Evolutionary conservation across 108 stramenopile genomes (phyloP).

Genomic region (Skeletonema potamos): DNA sequence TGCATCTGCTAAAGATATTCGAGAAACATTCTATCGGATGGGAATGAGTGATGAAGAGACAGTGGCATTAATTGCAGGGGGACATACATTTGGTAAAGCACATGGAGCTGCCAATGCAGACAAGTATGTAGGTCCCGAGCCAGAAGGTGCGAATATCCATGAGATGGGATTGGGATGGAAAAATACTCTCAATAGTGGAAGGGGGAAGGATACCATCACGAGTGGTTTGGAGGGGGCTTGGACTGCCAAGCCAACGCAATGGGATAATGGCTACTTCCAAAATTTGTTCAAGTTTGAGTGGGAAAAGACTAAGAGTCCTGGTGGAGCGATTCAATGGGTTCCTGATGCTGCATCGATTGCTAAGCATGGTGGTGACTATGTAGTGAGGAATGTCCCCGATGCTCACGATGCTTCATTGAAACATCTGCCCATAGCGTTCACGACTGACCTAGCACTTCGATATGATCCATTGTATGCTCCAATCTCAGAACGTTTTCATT

Average conservation of each 20-base stretch:
- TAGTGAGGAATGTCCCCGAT: conserved; percentile 57
- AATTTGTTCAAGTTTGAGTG: conserved; percentile 70
- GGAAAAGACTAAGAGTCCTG: conserved; percentile 68
- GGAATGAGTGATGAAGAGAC: conserved; percentile 82
- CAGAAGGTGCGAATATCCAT: conserved; percentile 64
- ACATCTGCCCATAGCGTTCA: conserved; percentile 75
- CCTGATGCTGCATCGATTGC: conserved; percentile 39
- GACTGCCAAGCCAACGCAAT: conserved; percentile 63
- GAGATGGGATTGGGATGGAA: conserved; percentile 80
- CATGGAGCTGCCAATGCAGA: conserved; percentile 70
- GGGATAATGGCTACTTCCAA: conserved; percentile 79
- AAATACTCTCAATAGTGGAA: conserved; percentile 55
- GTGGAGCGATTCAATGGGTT: conserved; percentile 74
- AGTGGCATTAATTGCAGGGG: conserved; percentile 80
- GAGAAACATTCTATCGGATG: conserved; percentile 75
- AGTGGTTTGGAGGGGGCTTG: conserved; percentile 80
- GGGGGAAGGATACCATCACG: conserved; percentile 68
- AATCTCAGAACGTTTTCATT: conserved; percentile 55
- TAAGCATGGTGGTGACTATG: conserved; percentile 30
- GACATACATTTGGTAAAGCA: conserved; percentile 81
- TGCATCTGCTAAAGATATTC: conserved; percentile 70
- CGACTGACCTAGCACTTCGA: conserved; percentile 66
- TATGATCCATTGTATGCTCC: conserved; percentile 66
- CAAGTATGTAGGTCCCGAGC: conserved; percentile 66
- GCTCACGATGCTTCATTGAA: conserved; percentile 50